phyloP scores from a whole-genome alignment of 2,329 filamentous ascomycete genomes.

The Cordyceps fumosorosea region DNA sequence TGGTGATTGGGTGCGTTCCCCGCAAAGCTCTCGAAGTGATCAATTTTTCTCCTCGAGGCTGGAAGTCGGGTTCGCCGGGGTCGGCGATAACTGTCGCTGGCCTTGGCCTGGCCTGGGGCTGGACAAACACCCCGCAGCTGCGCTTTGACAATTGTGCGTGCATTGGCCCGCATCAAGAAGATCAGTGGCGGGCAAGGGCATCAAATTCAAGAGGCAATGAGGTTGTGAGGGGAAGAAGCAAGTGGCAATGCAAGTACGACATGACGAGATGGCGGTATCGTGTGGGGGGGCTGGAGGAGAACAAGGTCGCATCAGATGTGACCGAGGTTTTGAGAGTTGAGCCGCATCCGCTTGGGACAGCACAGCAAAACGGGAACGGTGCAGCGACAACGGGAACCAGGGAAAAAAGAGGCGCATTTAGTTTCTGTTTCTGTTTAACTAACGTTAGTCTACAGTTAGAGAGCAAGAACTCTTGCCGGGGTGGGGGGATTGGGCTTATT shows the following conservation, averaged over 20 bases:
- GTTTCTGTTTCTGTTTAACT: too few species aligned
- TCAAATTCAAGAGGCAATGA: too few species aligned
- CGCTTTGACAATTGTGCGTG: neutral
- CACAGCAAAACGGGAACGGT: neutral
- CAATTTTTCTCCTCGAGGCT: neutral
- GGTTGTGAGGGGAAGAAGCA: neutral
- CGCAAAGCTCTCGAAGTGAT: neutral
- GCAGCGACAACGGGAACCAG: neutral
- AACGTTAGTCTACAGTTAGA: neutral
- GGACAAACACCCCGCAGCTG: neutral
- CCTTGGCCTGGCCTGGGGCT: neutral
- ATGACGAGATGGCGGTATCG: neutral
- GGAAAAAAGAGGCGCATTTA: neutral
- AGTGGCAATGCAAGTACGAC: neutral
- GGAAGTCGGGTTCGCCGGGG: neutral
- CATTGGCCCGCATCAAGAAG: neutral
- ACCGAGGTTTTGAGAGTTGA: conserved; percentile 4
- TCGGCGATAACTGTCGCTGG: neutral
- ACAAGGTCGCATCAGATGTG: neutral
- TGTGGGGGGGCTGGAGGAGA: neutral
- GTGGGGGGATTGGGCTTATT: neutral
- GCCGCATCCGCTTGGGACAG: neutral
- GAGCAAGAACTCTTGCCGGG: neutral
- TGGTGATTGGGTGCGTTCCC: neutral
- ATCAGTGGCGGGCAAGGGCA: neutral